Conservation (phyloP, 2,329 filamentous ascomycete genomes). For the Colletotrichum cereale region DNA sequence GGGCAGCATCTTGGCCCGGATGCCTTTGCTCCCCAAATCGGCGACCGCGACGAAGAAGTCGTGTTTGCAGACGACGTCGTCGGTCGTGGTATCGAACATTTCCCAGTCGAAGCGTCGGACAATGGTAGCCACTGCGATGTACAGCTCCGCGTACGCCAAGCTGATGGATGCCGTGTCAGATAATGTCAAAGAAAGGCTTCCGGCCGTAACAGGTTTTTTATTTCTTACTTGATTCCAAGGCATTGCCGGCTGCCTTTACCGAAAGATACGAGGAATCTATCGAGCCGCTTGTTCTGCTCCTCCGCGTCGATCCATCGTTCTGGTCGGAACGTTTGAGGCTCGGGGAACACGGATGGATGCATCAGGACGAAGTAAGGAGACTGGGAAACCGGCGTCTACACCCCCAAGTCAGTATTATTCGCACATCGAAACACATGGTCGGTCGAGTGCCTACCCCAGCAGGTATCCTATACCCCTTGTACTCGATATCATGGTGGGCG, state of each 20-base stretch:
- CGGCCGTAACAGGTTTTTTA: neutral
- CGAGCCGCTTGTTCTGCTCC: slow-evolving; percentile 28
- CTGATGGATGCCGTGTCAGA: neutral
- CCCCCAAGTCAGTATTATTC: neutral
- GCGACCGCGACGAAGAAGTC: slow-evolving; percentile 26
- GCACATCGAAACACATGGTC: neutral
- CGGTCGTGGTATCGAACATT: slow-evolving; percentile 30
- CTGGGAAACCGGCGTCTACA: slow-evolving; percentile 43
- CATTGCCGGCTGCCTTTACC: slow-evolving; percentile 42
- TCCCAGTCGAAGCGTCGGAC: slow-evolving; percentile 39
- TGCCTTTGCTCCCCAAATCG: slow-evolving; percentile 28
- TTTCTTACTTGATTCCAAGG: slow-evolving; percentile 43
- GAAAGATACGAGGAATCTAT: slow-evolving; percentile 40
- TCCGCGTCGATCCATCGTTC: slow-evolving; percentile 46
- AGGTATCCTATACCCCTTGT: slow-evolving; percentile 32
- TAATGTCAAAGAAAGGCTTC: neutral
- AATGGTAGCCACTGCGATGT: slow-evolving; percentile 24
- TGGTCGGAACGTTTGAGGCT: slow-evolving; percentile 45
- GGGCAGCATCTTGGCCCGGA: slow-evolving; percentile 24
- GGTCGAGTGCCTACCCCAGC: slow-evolving; percentile 29
- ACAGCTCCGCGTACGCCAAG: slow-evolving; percentile 39
- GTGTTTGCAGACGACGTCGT: slow-evolving; percentile 41
- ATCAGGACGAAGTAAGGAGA: slow-evolving; percentile 43
- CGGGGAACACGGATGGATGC: slow-evolving; percentile 44
- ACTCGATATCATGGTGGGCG: slow-evolving; percentile 26